Evolutionary conservation across 129 eudicot genomes (phyloP).

Genomic region (Calendula officinalis): DNA sequence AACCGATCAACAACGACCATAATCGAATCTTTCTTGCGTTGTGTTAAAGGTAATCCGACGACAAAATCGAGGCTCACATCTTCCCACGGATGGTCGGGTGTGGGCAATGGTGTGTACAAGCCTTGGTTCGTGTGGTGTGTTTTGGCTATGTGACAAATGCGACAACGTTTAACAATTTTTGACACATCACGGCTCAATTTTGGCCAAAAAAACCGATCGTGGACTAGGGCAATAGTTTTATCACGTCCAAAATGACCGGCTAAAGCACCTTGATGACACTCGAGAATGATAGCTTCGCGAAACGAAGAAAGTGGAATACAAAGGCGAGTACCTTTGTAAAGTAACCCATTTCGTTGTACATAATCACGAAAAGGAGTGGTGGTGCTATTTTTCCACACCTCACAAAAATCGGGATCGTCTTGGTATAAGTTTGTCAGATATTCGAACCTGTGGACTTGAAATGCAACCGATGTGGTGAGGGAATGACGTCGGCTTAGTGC

Average conservation of each 20-base stretch:
- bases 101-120: no score
- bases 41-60: not conserved
- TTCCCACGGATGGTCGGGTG: not conserved
- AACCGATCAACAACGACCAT: not conserved
- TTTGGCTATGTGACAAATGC: not conserved
- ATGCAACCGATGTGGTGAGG: not conserved
- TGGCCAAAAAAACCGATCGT: conserved; percentile 3
- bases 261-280: no score
- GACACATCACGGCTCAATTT: not conserved
- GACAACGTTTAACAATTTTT: not conserved
- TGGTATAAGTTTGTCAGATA: not conserved
- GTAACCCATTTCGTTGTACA: not conserved
- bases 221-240: not conserved
- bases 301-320: not conserved
- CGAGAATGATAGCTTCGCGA: not conserved
- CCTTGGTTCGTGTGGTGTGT: no score
- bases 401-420: conserved; percentile 3
- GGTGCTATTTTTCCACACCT: not conserved
- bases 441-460: not conserved
- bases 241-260: no score
- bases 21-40: not conserved
- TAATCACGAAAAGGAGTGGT: not conserved
- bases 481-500: not conserved
- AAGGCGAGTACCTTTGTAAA: not conserved
- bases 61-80: not conserved